phyloP scores from a whole-genome alignment of 768 basidiomycete genomes.

The Macrolepiota albuminosa region DNA sequence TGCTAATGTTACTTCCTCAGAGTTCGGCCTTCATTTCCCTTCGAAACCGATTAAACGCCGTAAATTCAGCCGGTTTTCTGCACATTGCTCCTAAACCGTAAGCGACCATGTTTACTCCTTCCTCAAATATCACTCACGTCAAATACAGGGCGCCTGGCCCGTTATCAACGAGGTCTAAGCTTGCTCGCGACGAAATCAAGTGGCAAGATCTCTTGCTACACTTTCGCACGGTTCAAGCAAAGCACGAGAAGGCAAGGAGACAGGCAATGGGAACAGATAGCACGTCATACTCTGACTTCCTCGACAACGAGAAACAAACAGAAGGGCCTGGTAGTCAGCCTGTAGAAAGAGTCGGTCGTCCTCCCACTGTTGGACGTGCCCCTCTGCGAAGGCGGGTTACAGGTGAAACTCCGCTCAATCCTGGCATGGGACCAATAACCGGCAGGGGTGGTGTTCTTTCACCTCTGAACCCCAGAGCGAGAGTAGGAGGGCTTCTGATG shows the following conservation, averaged over 20 bases:
- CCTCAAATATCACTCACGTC: not conserved
- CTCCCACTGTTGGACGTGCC: conserved; percentile 31
- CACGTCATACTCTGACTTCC: conserved; percentile 43
- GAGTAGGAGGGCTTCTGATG: conserved; percentile 42
- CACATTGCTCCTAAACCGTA: conserved; percentile 87
- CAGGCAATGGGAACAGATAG: conserved; percentile 66
- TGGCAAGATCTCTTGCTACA: conserved; percentile 94
- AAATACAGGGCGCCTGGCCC: conserved; percentile 25
- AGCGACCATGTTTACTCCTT: conserved; percentile 20
- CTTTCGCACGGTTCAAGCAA: conserved; percentile 84
- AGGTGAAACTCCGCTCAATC: conserved; percentile 37
- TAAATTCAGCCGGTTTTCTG: conserved; percentile 91
- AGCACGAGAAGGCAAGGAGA: conserved; percentile 88
- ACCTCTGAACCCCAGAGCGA: conserved; percentile 69
- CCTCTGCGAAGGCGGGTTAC: conserved; percentile 60
- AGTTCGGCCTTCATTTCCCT: conserved; percentile 94
- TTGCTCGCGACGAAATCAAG: conserved; percentile 86
- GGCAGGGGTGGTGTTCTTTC: conserved; percentile 51
- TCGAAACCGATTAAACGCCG: conserved; percentile 89
- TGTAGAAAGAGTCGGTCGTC: conserved; percentile 22
- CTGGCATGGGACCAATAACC: conserved; percentile 22
- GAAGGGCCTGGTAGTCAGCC: conserved; percentile 22
- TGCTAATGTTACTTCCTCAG: conserved; percentile 96
- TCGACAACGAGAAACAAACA: conserved; percentile 38
- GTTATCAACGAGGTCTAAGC: conserved; percentile 65